These are phyloP conservation scores for Aspergillus eucalypticola DNA, from an alignment of 2,329 filamentous ascomycete genomes.

Conservation along the genomic window DNA sequence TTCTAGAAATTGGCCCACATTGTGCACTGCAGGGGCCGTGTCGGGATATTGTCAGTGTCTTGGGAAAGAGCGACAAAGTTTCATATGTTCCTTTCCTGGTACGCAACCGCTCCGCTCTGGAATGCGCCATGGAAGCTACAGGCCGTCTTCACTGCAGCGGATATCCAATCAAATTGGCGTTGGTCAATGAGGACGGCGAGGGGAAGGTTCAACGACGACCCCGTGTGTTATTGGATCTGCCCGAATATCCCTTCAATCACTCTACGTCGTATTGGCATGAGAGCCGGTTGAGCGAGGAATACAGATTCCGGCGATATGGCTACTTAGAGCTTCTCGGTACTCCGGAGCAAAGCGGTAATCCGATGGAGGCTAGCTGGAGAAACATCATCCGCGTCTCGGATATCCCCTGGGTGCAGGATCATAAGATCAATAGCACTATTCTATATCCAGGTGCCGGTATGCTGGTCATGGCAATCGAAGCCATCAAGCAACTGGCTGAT, in stretches of 20 bases:
- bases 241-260: conserved; percentile 19
- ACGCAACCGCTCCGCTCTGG: background rate
- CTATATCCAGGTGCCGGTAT: conserved; percentile 24
- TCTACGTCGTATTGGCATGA: conserved; percentile 12
- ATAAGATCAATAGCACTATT: conserved; percentile 29
- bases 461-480: conserved; percentile 22
- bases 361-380: conserved; percentile 42
- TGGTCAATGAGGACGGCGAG: background rate
- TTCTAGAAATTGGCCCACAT: conserved; percentile 27
- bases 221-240: conserved; percentile 13
- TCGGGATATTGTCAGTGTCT: conserved; percentile 9
- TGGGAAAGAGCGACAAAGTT: background rate
- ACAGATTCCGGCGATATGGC: background rate
- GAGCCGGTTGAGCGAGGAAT: background rate
- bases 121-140: background rate
- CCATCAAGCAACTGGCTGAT: conserved; percentile 16
- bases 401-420: conserved; percentile 48
- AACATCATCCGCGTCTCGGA: conserved; percentile 41
- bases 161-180: background rate
- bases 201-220: background rate
- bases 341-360: conserved; percentile 17
- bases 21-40: conserved; percentile 18
- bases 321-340: conserved; percentile 20
- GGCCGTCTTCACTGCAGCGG: background rate
- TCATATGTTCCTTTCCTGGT: background rate